Evolutionary conservation across 345 rosid species (phyloP).

Genomic region (Clarkia xantiana): DNA sequence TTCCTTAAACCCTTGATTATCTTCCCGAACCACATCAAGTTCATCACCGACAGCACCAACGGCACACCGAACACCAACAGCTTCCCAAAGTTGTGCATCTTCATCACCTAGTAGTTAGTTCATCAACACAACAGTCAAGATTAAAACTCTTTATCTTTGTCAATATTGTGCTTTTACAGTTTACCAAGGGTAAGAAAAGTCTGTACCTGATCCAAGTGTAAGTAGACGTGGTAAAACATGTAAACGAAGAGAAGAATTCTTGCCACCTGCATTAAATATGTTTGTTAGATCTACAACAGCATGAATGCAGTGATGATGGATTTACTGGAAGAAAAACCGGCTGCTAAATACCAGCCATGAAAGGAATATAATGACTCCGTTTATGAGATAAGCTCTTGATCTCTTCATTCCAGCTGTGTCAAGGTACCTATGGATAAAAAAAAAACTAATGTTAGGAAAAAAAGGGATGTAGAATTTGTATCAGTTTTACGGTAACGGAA

Average conservation of each 20-base stretch:
- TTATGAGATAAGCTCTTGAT: conserved; percentile 35
- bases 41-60: conserved; percentile 24
- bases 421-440: conserved; percentile 28
- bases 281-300: background rate
- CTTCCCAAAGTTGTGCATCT: conserved; percentile 19
- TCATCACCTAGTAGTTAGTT: conserved; percentile 32
- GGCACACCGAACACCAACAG: conserved; percentile 25
- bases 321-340: background rate
- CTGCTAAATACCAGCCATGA: conserved; percentile 37
- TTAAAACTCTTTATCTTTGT: no score
- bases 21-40: conserved; percentile 47
- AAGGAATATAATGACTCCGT: conserved; percentile 38
- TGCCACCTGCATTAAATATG: conserved; percentile 27
- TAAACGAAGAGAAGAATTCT: conserved; percentile 36
- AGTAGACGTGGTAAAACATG: conserved; percentile 36
- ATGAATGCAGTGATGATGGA: background rate
- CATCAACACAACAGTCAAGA: no score
- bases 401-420: conserved; percentile 46
- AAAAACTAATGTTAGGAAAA: background rate
- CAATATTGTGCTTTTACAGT: background rate
- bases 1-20: conserved; percentile 41
- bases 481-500: background rate
- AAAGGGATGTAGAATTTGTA: background rate
- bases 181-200: background rate
- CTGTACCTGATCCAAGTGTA: conserved; percentile 35